Evolutionary conservation across 768 basidiomycete species (phyloP), one percentile per base, ranked within the genome.

Genomic region (Sporobolomyces pararoseus): DNA sequence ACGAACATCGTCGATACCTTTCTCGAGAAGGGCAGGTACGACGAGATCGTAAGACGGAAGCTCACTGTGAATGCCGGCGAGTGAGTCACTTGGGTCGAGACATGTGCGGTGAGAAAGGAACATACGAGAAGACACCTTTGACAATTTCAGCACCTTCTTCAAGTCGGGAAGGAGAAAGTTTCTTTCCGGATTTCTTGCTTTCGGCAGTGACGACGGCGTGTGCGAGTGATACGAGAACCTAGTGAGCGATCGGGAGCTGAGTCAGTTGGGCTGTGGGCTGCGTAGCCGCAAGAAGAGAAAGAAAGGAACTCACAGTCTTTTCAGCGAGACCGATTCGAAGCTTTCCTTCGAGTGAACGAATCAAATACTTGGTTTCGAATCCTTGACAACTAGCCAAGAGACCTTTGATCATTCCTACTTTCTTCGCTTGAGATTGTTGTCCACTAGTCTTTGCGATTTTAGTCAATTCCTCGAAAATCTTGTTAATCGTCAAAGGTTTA

Each of bases 271-370:
- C 21, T n/a, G 50, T 21, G 17, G 7, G 47, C 9, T 49, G 9
- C 47, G 47, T 7, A 7, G n/a, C 12, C 12, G 23, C 23, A 49
- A 49, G 49, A 42, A 32, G 39, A 47, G 42, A 54, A 82, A n/a
- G 46, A 61, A 21, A n/a, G 14, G 46, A 27, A 27, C 58, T 34
- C 47, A 74, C 88, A 0, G 93, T 94, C 63, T 91, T 88, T 78
- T 98, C 96, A 10, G 96, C 96, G 77, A 97, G 89, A 49, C 96
- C 91, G 77, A 99, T 98, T 19, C 96, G 86, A 44, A 99, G 85
- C 79, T 99, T 99, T 68, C 96, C 96, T 81, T 97, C 94, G 72
- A 97, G 81, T 78, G 90, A 92, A 47, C 95, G 88, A 42, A 98
- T 88, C 74, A 98, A 90, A 79, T 94, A 99, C 78, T 97, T 98